These are phyloP conservation scores for Epichloe gansuensis DNA, from an alignment of 2,329 filamentous ascomycete species.

Conservation along the genomic window DNA sequence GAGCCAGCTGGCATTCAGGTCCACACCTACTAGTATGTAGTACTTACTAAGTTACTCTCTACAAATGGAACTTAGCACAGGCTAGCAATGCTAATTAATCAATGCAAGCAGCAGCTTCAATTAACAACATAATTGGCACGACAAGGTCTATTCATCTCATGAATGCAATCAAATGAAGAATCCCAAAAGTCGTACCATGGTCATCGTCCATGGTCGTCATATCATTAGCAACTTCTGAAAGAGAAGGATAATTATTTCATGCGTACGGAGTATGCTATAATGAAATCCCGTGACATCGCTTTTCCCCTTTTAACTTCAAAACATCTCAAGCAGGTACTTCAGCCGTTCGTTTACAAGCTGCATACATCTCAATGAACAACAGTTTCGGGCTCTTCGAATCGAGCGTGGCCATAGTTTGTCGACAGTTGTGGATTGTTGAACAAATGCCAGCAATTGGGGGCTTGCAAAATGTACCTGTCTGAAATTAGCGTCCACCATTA, in stretches of 20 bases:
- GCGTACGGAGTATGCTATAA: neutral
- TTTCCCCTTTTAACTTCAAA: neutral
- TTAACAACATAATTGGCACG: too few species aligned
- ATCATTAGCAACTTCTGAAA: neutral
- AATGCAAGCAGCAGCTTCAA: too few species aligned
- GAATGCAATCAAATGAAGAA: too few species aligned
- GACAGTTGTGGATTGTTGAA: constrained; percentile 37
- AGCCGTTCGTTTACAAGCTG: neutral
- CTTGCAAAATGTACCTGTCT: constrained; percentile 54
- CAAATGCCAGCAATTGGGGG: constrained; percentile 64
- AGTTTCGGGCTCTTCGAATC: constrained; percentile 26
- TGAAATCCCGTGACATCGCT: neutral
- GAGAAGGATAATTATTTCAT: neutral
- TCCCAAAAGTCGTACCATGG: neutral
- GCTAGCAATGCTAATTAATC: too few species aligned
- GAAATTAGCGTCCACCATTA: neutral
- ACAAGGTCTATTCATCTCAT: too few species aligned
- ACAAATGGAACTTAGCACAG: too few species aligned
- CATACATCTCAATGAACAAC: neutral
- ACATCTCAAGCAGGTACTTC: neutral
- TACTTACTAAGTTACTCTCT: too few species aligned
- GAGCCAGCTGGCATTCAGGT: neutral
- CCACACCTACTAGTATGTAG: neutral
- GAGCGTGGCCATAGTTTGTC: constrained; percentile 22
- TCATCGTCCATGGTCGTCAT: neutral